phyloP scores from a whole-genome alignment of 2,329 filamentous ascomycete species.

The Beauveria caledonica region DNA sequence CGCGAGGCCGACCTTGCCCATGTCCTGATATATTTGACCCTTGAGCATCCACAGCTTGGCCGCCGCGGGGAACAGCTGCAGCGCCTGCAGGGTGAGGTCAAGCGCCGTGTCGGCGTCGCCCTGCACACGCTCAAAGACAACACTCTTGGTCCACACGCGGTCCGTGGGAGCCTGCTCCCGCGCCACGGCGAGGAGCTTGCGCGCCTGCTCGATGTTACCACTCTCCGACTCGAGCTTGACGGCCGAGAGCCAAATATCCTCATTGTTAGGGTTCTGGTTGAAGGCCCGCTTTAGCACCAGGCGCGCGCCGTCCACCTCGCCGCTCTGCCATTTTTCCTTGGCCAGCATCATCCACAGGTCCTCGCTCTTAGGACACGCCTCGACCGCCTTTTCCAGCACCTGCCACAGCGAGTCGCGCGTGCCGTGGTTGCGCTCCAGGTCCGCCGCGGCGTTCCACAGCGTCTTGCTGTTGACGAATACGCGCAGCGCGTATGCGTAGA shows the following conservation, averaged over 20 bases:
- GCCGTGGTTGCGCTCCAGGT: constrained; percentile 85
- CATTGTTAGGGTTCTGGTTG: constrained; percentile 90
- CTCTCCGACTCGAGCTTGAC: constrained; percentile 95
- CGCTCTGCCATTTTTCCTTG: constrained; percentile 86
- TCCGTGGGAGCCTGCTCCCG: constrained; percentile 87
- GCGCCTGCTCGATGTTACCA: constrained; percentile 70
- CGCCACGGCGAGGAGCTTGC: constrained; percentile 72
- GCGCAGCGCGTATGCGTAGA: constrained; percentile 83
- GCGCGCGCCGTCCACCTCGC: constrained; percentile 79
- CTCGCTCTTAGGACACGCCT: constrained; percentile 85
- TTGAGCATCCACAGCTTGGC: constrained; percentile 98
- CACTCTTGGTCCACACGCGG: constrained; percentile 94
- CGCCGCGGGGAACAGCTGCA: constrained; percentile 76
- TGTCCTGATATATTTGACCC: constrained; percentile 88
- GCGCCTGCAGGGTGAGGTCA: constrained; percentile 76
- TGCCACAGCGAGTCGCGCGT: constrained; percentile 74
- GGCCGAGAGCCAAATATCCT: constrained; percentile 94
- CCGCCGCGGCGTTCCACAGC: constrained; percentile 83
- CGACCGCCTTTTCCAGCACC: constrained; percentile 85
- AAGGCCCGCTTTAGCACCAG: constrained; percentile 83
- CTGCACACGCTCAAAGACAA: constrained; percentile 82
- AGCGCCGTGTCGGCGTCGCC: constrained; percentile 73
- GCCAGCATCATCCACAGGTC: constrained; percentile 94
- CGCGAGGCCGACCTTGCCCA: constrained; percentile 72
- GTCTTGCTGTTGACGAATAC: constrained; percentile 84